phyloP scores from a whole-genome alignment of 169 alveolate species.

The Eimeria acervulina region DNA sequence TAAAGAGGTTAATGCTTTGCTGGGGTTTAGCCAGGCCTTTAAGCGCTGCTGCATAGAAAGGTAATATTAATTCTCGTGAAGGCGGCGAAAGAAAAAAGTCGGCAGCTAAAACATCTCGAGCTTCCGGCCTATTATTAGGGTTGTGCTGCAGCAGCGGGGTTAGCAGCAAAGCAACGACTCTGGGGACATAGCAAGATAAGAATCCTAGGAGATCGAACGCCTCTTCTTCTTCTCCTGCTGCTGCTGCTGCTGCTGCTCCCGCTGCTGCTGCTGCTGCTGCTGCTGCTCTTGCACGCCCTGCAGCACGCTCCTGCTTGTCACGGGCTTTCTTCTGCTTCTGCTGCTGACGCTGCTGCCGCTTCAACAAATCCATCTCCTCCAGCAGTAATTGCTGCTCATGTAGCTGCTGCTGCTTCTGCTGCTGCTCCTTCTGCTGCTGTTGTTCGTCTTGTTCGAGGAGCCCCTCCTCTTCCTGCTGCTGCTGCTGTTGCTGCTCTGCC shows the following conservation, averaged over 20 bases:
- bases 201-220: slow-evolving; percentile 38
- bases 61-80: neutral
- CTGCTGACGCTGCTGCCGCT: neutral
- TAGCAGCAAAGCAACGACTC: slow-evolving; percentile 27
- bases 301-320: slow-evolving; percentile 12
- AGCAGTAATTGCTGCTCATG: too few relatives aligned
- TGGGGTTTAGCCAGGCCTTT: neutral
- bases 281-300: neutral
- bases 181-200: slow-evolving; percentile 2
- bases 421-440: too few relatives aligned
- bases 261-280: slow-evolving; percentile 23
- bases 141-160: slow-evolving; percentile 70
- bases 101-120: slow-evolving; percentile 1
- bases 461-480: too few relatives aligned
- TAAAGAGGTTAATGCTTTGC: neutral
- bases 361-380: neutral
- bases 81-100: slow-evolving; percentile 57
- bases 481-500: neutral
- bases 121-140: slow-evolving; percentile 42
- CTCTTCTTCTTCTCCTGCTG: neutral
- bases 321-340: neutral
- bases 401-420: too few relatives aligned
- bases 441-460: too few relatives aligned
- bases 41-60: neutral
- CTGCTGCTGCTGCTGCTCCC: slow-evolving; percentile 18